Base-by-base conservation (phyloP, 306 rosid species). In the Dalbergia cochinchinensis region DNA sequence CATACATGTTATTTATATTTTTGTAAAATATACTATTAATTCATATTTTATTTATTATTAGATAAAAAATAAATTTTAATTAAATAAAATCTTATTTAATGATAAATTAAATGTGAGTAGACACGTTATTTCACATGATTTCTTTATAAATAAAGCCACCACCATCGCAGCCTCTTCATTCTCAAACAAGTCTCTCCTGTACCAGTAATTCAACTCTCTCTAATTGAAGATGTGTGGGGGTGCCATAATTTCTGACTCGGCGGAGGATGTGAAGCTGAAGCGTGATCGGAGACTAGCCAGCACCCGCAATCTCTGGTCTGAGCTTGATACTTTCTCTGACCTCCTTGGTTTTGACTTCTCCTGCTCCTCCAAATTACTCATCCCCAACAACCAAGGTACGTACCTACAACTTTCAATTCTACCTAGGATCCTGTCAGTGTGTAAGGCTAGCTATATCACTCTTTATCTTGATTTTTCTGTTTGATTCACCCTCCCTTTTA, bases 201-300 rank as follows among this genome's bases (percentile, higher is more conserved):
- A 26, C 31, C 31, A 26, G 31, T 73, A 67, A 2, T 4, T 41
- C 11, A 45, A 67, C 12, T 45, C 37, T 13, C 3, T 74, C 8
- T 60, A 42, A 42, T 8, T 42, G 47, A 39, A 9, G 7, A 92
- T 92, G 97, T 92, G 97, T 63, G 97, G 97, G 1, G 97, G 94
- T 48, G 95, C 92, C 26, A 90, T 92, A 50, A 90, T 90, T 57
- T 90, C 97, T 37, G 89, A 79, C 73, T 82, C 35, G 68, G 54
- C 3, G 31, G 31, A 76, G 2, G 84, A 78, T 15, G 66, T 15
- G 10, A 48, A 16, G 11, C 19, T 26, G 12, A 88, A 84, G 79
- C 85, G 79, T 5, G 7, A 77, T 67, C 69, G 89, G 64, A 84
- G 26, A 20, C 22, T 75, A 37, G 82, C 83, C 50, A 31, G 73